Percentiles rank a stretch among this genome's conserved stretches.
These are phyloP conservation scores for Fomitiporia mediterranea DNA, from an alignment of 1,284 basidiomycete species.

Conservation along the genomic window DNA sequence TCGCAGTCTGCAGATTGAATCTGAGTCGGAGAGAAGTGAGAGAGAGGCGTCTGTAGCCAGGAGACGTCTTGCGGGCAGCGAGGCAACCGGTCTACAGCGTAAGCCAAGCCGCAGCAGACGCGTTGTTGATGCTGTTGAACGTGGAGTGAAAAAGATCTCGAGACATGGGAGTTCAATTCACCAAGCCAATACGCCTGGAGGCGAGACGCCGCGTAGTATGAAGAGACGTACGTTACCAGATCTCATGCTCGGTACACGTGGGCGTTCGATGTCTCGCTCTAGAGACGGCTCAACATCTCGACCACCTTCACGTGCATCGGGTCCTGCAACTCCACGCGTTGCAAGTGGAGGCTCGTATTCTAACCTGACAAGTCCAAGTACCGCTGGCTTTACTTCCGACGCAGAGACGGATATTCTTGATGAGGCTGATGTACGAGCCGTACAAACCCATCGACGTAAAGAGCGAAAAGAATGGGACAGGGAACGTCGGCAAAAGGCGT, in stretches of 20 bases:
- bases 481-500: not conserved
- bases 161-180: conserved; percentile 1
- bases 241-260: not conserved
- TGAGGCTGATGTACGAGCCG: conserved; percentile 11
- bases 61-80: not conserved
- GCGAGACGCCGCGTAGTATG: conserved; percentile 4
- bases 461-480: conserved; percentile 5
- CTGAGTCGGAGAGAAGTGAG: conserved; percentile 1
- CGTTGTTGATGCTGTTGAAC: conserved; percentile 15
- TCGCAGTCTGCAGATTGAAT: not conserved
- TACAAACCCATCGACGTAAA: not conserved
- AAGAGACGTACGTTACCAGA: conserved; percentile 16
- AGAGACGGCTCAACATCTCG: conserved; percentile 12
- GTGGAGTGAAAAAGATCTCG: conserved; percentile 7
- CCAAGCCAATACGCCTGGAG: not conserved
- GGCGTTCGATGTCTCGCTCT: conserved; percentile 7
- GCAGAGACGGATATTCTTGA: conserved; percentile 16
- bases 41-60: not conserved
- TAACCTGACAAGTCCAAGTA: conserved; percentile 17
- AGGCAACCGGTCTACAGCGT: conserved; percentile 6
- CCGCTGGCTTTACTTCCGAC: conserved; percentile 16
- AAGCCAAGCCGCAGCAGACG: conserved; percentile 14
- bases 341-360: conserved; percentile 13
- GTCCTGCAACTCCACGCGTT: conserved; percentile 1
- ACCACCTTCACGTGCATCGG: conserved; percentile 13